These are phyloP conservation scores for Aphanomyces invadans DNA, from an alignment of 352 stramenopile species.

Conservation along the genomic window DNA sequence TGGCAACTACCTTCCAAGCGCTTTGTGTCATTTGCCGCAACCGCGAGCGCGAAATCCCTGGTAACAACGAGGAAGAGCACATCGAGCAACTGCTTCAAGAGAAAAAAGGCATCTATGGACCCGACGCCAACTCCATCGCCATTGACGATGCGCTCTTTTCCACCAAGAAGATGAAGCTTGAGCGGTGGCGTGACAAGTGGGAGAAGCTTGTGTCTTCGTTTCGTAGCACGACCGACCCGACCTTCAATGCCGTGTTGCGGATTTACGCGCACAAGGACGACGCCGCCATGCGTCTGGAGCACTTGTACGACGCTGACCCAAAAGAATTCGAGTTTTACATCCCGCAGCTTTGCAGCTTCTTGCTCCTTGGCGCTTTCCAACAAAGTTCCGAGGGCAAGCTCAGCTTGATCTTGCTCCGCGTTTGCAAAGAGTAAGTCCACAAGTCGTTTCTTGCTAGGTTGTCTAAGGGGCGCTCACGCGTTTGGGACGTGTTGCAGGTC, in stretches of 20 bases:
- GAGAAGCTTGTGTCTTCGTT: constrained; percentile 63
- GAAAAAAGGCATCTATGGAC: neutral
- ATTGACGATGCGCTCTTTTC: constrained; percentile 8
- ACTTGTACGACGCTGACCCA: constrained; percentile 48
- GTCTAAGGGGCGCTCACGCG: too few relatives aligned
- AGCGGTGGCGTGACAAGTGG: constrained; percentile 66
- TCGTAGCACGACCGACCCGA: constrained; percentile 45
- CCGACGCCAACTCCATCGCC: neutral
- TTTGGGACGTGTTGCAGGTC: too few relatives aligned
- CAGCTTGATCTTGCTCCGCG: constrained; percentile 56
- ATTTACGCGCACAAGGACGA: constrained; percentile 72
- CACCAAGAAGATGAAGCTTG: constrained; percentile 42
- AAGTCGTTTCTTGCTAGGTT: too few relatives aligned
- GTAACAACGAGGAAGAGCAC: constrained; percentile 44
- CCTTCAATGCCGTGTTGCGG: constrained; percentile 76
- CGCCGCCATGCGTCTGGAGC: constrained; percentile 43
- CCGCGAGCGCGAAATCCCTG: constrained; percentile 48
- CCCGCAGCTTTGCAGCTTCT: constrained; percentile 76
- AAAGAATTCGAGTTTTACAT: constrained; percentile 78
- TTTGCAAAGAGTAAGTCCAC: constrained; percentile 54
- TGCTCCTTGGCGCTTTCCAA: constrained; percentile 58
- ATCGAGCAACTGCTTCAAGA: constrained; percentile 5
- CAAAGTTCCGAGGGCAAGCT: constrained; percentile 49
- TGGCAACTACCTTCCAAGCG: constrained; percentile 52
- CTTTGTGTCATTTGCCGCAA: constrained; percentile 76